phyloP scores from a whole-genome alignment of 345 rosid genomes.

The Cochlearia excelsa region DNA sequence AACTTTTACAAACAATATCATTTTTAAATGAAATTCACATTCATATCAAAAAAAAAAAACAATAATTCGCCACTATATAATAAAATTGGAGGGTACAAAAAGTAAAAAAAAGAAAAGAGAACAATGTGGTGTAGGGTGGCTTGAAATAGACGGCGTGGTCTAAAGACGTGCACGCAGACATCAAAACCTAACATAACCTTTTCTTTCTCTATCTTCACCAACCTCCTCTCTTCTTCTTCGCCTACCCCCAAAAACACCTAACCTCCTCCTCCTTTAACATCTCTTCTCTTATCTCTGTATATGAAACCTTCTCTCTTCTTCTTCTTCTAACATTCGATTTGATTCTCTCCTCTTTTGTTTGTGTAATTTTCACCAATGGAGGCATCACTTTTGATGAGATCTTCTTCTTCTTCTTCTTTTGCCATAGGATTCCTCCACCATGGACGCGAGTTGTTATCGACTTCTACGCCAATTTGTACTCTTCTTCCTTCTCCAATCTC shows the following conservation, averaged over 20 bases:
- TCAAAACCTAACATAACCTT: background rate
- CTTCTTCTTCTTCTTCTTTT: slow-evolving; percentile 35
- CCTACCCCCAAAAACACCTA: background rate
- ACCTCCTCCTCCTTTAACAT: no score
- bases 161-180: slow-evolving; percentile 33
- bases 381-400: slow-evolving; percentile 44
- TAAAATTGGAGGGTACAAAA: no score
- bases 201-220: no score
- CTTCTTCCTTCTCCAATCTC: slow-evolving; percentile 21
- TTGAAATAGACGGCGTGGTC: slow-evolving; percentile 4
- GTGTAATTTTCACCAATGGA: slow-evolving; percentile 44
- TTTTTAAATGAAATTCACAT: no score
- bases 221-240: background rate
- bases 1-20: no score
- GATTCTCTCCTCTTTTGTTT: background rate
- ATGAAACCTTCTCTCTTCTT: background rate
- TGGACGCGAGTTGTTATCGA: slow-evolving; percentile 24
- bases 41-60: no score
- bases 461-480: slow-evolving; percentile 12
- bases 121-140: slow-evolving; percentile 10
- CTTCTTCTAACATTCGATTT: background rate
- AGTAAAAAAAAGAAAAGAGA: no score
- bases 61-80: no score
- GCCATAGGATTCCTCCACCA: slow-evolving; percentile 30
- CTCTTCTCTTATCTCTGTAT: no score